A percentile compares a stretch with the other conserved stretches of the same genome.
These are phyloP conservation scores for Hirschioporus abietinus DNA, from an alignment of 768 basidiomycete genomes.

Conservation along the genomic window DNA sequence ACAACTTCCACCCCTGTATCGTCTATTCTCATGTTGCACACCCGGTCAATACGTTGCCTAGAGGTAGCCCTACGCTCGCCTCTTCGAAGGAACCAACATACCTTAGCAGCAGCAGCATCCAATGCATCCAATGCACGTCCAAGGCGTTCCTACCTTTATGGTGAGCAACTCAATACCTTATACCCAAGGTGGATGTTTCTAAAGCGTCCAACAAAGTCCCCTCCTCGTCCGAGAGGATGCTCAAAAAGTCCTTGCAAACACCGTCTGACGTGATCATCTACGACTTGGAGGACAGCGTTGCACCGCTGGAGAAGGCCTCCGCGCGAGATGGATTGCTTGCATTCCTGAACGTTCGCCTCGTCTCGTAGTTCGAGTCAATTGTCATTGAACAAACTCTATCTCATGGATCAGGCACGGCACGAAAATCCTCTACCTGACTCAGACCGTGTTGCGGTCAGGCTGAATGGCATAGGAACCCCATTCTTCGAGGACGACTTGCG, in stretches of 20 bases:
- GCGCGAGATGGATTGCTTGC: conserved; percentile 50
- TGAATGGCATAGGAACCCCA: conserved; percentile 62
- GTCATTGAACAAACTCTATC: not conserved
- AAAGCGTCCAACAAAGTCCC: conserved; percentile 47
- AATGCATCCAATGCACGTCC: not conserved
- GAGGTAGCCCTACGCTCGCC: not conserved
- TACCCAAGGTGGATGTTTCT: not conserved
- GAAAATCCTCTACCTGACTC: conserved; percentile 34
- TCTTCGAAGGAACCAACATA: not conserved
- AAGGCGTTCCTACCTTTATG: conserved; percentile 8
- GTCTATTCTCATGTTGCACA: not conserved
- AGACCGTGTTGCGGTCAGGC: conserved; percentile 59
- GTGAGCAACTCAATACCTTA: not conserved
- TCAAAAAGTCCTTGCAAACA: conserved; percentile 64
- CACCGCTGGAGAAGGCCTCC: conserved; percentile 44
- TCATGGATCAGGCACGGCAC: conserved; percentile 8
- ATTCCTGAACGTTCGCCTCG: conserved; percentile 48
- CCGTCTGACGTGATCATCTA: conserved; percentile 76
- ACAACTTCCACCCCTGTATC: not conserved
- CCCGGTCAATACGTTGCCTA: not conserved
- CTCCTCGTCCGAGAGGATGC: conserved; percentile 72
- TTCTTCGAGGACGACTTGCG: conserved; percentile 62
- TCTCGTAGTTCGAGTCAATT: conserved; percentile 13
- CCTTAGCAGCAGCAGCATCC: not conserved
- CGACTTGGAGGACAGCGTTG: conserved; percentile 85